Evolutionary conservation across 2,329 filamentous ascomycete species (phyloP), one percentile per base, ranked within the genome.

Genomic region (Fusarium buharicum): DNA sequence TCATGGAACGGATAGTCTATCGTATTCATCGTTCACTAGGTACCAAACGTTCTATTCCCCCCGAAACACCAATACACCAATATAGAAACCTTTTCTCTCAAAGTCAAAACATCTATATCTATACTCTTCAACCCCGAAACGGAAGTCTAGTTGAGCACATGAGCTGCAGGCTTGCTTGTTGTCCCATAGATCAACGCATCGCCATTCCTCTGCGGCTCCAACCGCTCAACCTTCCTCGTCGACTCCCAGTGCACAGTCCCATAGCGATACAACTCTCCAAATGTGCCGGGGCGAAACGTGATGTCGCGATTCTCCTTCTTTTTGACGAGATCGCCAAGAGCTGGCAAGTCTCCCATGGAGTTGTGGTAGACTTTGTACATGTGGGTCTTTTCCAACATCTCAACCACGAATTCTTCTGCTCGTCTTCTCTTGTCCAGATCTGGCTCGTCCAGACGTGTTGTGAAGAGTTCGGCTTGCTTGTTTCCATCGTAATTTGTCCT

Each of bases 331-430:
- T 76, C 74, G 8, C 74, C 74, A 1, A 76, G 58, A 4, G 74
- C 73, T 1, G 71, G 73, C 1, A 55, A 17, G 0, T 65, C 71
- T 3, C 68, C 71, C 1, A 71, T 71, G 4, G 74, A 74, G 16
- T 75, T 76, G n/a, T 76, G 74, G 44, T 75, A 76, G 4, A 75
- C 64, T 59, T 76, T 76, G 47, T 76, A 76, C 66, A 76, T 76
- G 40, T 74, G 68, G 28, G 72, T 75, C 14, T 73, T 66, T 47
- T 74, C 70, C 1, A 76, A 48, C 62, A 76, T 64, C 18, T 76
- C 72, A 0, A 76, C 37, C 2, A 76, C 55, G 48, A 76, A 76
- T 1, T 49, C 64, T 30, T 76, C 73, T 0, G 73, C 73, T 12
- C 59, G 64, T 5, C 31, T 18, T 8, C 70, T 56, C 54, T 69